Base-by-base conservation (phyloP, 2,329 filamentous ascomycete species). In the Colletotrichum cereale region DNA sequence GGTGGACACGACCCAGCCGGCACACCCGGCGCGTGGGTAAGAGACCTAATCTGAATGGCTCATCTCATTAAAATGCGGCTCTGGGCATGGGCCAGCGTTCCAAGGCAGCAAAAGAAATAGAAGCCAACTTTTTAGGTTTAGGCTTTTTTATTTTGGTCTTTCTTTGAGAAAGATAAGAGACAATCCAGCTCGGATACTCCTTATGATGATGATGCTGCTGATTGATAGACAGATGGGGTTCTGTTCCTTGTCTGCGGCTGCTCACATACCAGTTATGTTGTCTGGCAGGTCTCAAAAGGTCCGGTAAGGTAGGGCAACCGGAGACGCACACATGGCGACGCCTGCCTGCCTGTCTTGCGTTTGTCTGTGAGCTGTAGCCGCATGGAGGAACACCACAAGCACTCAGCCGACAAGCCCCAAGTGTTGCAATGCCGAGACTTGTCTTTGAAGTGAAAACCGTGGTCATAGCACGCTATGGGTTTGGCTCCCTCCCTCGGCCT, bases 401-500 rank as follows among this genome's bases (percentile, higher is more conserved):
- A 50, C 38, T 48, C 7, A 67, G 68, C 64, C 68, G 64, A 62
- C 50, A 36, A 67, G 52, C 50, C 64, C 64, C 42, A 63, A 53
- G 40, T 57, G 34, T 58, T 36, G 65, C 44, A 52, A 67, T 63
- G 44, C 68, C 64, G 50, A 71, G 64, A 52, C 52, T 21, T 57
- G n/a, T 47, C 29, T 31, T 24, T 26, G 6, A 7, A 24, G 36
- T 56, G n/a, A 55, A 21, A n/a, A 10, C 7, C 48, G 14, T 50
- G 10, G 24, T 16, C 21, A 36, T n/a, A n/a, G 50, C 50, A 34
- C 29, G 16, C 8, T 65, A 52, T 42, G 26, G 48, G 67, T 34
- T 53, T 47, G 68, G 68, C 58, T 71, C 68, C 68, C 64, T 71
- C 64, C 68, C 68, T 71, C 63, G 68, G 68, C 52, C 58, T 62